A percentile compares a stretch with the other conserved stretches of the same genome.
Conservation (phyloP, 768 basidiomycete species). For the Lactarius sanguifluus region DNA sequence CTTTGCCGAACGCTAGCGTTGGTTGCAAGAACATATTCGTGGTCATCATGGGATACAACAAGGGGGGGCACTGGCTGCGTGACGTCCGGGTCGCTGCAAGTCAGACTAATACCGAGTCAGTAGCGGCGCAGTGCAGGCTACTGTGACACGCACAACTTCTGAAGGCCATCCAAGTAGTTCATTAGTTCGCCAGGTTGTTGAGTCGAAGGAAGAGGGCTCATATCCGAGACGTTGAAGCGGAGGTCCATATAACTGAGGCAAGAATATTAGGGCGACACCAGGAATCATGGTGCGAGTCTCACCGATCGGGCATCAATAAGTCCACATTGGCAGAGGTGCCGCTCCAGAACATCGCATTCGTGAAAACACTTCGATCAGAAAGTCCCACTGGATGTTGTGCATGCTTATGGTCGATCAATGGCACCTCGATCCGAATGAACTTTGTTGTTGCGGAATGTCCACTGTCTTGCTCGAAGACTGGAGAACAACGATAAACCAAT, state of each 20-base stretch:
- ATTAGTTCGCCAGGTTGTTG: conserved; percentile 45
- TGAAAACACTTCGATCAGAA: background rate
- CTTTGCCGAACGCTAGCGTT: conserved; percentile 51
- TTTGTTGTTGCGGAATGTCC: background rate
- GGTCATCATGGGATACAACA: conserved; percentile 39
- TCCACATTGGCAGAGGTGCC: conserved; percentile 21
- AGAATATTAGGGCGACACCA: background rate
- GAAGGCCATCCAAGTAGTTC: conserved; percentile 43
- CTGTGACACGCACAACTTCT: conserved; percentile 43
- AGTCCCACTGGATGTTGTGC: background rate
- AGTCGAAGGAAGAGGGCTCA: conserved; percentile 32
- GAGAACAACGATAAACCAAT: conserved; percentile 23
- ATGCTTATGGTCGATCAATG: conserved; percentile 17
- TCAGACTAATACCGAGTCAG: conserved; percentile 37
- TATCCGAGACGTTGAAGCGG: conserved; percentile 46
- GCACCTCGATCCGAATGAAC: conserved; percentile 25
- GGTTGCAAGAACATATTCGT: conserved; percentile 48
- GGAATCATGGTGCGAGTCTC: background rate
- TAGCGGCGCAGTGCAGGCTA: conserved; percentile 14
- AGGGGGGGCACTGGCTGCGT: conserved; percentile 51
- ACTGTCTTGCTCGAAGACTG: background rate
- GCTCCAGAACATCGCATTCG: conserved; percentile 1
- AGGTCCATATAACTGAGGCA: conserved; percentile 45
- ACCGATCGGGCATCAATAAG: conserved; percentile 28
- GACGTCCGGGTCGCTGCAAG: conserved; percentile 31